These are phyloP conservation scores for Xerocomellus amylosporus DNA, from an alignment of 768 basidiomycete genomes.

Conservation along the genomic window DNA sequence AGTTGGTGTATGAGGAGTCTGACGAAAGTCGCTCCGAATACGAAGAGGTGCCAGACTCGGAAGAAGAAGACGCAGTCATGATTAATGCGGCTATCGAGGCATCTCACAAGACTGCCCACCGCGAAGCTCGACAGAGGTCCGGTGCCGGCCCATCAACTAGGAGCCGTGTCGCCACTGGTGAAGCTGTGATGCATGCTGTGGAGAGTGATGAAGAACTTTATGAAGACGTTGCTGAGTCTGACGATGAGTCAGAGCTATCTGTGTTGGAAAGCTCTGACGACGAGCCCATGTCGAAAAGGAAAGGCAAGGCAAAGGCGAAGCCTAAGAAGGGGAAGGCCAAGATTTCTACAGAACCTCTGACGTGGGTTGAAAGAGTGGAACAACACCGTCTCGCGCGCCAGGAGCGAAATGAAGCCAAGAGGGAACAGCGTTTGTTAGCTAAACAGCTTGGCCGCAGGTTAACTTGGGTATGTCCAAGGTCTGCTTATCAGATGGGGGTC, in stretches of 20 bases:
- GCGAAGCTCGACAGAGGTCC: conserved; percentile 27
- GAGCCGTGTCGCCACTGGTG: conserved; percentile 40
- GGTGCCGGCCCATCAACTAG: conserved; percentile 35
- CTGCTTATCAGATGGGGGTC: conserved; percentile 4
- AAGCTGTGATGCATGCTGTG: conserved; percentile 11
- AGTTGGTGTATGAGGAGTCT: conserved; percentile 45
- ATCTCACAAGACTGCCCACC: conserved; percentile 45
- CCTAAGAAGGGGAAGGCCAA: conserved; percentile 13
- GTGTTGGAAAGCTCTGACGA: conserved; percentile 12
- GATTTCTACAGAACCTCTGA: neutral
- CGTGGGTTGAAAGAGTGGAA: conserved; percentile 10
- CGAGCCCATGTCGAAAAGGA: conserved; percentile 28
- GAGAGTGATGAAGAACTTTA: conserved; percentile 15
- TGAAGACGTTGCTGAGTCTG: neutral
- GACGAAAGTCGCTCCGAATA: conserved; percentile 61
- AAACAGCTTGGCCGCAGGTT: conserved; percentile 68
- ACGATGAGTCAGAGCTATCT: conserved; percentile 11
- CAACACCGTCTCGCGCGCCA: conserved; percentile 17
- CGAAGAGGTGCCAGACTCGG: conserved; percentile 38
- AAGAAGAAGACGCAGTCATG: conserved; percentile 43
- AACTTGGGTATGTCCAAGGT: conserved; percentile 53
- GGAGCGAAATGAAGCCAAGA: conserved; percentile 34
- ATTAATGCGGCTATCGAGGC: conserved; percentile 52
- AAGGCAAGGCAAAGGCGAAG: conserved; percentile 33
- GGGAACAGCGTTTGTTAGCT: conserved; percentile 50